phyloP scores from a whole-genome alignment of 345 rosid genomes.

The Eucalyptus coolabah region DNA sequence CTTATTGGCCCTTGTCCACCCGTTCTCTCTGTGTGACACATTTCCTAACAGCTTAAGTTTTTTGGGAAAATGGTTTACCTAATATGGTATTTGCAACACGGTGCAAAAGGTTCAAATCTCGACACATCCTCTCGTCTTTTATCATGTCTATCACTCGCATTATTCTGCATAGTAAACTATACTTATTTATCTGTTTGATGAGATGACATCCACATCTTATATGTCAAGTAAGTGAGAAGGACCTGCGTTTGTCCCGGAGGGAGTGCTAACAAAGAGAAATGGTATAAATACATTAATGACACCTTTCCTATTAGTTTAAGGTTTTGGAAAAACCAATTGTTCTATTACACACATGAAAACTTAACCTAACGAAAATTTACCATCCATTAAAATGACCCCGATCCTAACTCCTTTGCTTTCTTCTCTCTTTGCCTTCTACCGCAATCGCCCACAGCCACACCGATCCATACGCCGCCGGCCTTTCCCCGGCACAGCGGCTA shows the following conservation, averaged over 20 bases:
- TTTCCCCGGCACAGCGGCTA: not conserved
- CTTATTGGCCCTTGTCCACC: not conserved
- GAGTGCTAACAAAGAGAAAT: not conserved
- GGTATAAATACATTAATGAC: not conserved
- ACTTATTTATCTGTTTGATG: not conserved
- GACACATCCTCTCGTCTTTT: not conserved
- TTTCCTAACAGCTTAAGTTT: not conserved
- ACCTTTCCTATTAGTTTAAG: not conserved
- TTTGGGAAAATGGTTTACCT: not conserved
- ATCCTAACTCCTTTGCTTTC: not conserved
- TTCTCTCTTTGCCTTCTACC: not conserved
- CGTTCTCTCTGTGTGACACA: not conserved
- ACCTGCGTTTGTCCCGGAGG: not conserved
- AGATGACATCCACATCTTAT: not conserved
- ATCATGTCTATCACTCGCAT: not conserved
- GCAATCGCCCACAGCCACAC: not conserved
- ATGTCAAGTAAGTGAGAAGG: not conserved
- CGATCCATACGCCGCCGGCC: not conserved
- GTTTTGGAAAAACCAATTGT: not conserved
- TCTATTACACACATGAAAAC: not conserved
- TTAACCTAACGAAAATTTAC: not conserved
- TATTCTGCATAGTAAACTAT: not conserved
- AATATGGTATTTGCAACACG: not conserved
- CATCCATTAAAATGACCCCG: not conserved
- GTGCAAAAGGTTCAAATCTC: not conserved